A percentile compares a stretch with the other conserved stretches of the same genome.
Conservation (phyloP, 192 early-diverging fungal genomes). For the Coemansia sp. region DNA sequence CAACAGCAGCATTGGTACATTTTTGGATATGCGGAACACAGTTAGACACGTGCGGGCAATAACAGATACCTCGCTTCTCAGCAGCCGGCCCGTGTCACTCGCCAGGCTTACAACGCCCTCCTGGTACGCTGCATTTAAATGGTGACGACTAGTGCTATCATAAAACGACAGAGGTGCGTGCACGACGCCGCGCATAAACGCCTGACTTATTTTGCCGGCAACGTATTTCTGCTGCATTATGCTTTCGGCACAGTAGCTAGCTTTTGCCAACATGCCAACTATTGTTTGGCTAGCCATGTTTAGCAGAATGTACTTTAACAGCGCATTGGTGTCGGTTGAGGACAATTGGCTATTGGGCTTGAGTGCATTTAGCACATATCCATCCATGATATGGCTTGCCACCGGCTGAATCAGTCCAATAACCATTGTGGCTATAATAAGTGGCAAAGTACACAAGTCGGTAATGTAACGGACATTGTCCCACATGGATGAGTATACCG, state of each 20-base stretch:
- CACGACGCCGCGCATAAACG: conserved; percentile 28
- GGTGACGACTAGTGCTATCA: conserved; percentile 19
- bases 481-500: not conserved
- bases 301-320: conserved; percentile 25
- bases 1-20: conserved; percentile 24
- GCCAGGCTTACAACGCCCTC: conserved; percentile 16
- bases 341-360: conserved; percentile 12
- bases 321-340: not conserved
- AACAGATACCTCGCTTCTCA: conserved; percentile 12
- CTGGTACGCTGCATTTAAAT: conserved; percentile 18
- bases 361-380: conserved; percentile 22
- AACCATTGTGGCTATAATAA: not conserved
- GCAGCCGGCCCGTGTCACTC: conserved; percentile 8
- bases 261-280: not conserved
- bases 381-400: conserved; percentile 17
- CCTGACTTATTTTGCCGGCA: conserved; percentile 10
- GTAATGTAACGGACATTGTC: not conserved
- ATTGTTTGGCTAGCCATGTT: conserved; percentile 19
- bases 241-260: not conserved
- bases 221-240: conserved; percentile 11
- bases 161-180: conserved; percentile 39
- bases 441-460: not conserved
- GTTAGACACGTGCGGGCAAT: conserved; percentile 13
- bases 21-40: conserved; percentile 17
- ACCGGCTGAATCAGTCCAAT: not conserved